phyloP scores from a whole-genome alignment of 1,284 basidiomycete species.

The Naganishia sp. region DNA sequence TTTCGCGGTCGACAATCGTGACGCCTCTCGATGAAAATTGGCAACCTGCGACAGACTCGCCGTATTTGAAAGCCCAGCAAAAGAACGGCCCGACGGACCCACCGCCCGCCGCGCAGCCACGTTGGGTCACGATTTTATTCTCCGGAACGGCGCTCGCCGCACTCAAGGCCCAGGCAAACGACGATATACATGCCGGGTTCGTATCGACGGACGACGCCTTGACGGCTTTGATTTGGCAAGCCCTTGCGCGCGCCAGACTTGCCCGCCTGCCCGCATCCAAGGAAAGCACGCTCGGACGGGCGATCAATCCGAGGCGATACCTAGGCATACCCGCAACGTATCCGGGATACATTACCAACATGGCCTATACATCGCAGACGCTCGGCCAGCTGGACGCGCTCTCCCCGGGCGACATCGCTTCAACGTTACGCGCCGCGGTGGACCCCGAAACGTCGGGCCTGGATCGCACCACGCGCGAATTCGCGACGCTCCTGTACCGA shows the following conservation, averaged over 20 bases:
- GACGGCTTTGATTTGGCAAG: conserved; percentile 25
- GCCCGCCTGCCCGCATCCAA: not conserved
- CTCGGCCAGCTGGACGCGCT: conserved; percentile 1
- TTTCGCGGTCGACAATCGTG: conserved; percentile 12
- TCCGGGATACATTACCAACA: conserved; percentile 22
- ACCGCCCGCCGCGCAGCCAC: not conserved
- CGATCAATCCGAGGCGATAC: conserved; percentile 24
- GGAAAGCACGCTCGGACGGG: conserved; percentile 22
- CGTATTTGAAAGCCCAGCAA: conserved; percentile 1
- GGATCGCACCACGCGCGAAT: conserved; percentile 9
- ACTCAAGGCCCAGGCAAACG: conserved; percentile 19
- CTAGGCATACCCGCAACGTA: conserved; percentile 23
- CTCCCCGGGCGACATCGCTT: conserved; percentile 4
- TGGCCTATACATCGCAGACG: conserved; percentile 14
- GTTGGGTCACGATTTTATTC: conserved; percentile 14
- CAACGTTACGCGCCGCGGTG: conserved; percentile 10
- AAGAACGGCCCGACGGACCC: not conserved
- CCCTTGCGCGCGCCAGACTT: conserved; percentile 6
- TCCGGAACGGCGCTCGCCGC: conserved; percentile 7
- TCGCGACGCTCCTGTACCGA: conserved; percentile 16
- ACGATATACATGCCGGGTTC: conserved; percentile 7
- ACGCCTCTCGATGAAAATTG: conserved; percentile 9
- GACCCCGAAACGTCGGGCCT: conserved; percentile 20
- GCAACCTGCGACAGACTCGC: conserved; percentile 18
- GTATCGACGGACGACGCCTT: conserved; percentile 28